Evolutionary conservation across 2,329 filamentous ascomycete genomes (phyloP), one percentile per base, ranked within the genome.

Genomic region (Diaporthe aspalathi): DNA sequence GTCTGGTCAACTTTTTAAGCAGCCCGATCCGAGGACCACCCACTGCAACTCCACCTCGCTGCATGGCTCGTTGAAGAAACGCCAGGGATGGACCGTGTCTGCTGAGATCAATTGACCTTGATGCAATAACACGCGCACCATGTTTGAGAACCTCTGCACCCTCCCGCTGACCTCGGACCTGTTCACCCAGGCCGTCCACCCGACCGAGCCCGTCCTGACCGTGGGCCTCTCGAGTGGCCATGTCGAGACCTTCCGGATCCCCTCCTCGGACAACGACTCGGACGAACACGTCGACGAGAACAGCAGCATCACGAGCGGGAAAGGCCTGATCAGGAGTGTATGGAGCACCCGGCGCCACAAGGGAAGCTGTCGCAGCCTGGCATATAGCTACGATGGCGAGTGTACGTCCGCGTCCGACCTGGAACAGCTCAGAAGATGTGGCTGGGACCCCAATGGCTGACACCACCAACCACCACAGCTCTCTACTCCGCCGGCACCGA

Each of bases 301-400:
- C 68, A 81, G 82, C 56, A 89, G 84, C 74, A 81, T 86, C 2
- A 88, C 85, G 24, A 84, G 86, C 76, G 94, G 94, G 14, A 92
- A 88, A 74, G 92, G 91, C 53, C 89, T 91, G 70, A 93, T 98
- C 74, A 93, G 95, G 76, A 94, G 92, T 0, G 84, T 91, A 72
- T 99, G 96, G 96, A 89, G 90, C 76, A 98, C 96, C 6, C 88
- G 91, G 75, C 88, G 96, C 73, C 96, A 99, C 84, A 97, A 97
- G 85, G 95, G 94, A 16, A 98, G 94, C 86, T 98, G 95, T 79
- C 89, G 96, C 67, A 91, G 90, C 72, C 83, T 98, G 69, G 90
- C 88, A 5, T 98, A 95, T 82, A 92, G 90, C 74, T 82, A 90
- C 70, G 95, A 98, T 79, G 96, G 95, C 20, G 84, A 89, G 74